These are phyloP conservation scores for Aegle marmelos DNA, from an alignment of 345 rosid genomes.

Conservation along the genomic window DNA sequence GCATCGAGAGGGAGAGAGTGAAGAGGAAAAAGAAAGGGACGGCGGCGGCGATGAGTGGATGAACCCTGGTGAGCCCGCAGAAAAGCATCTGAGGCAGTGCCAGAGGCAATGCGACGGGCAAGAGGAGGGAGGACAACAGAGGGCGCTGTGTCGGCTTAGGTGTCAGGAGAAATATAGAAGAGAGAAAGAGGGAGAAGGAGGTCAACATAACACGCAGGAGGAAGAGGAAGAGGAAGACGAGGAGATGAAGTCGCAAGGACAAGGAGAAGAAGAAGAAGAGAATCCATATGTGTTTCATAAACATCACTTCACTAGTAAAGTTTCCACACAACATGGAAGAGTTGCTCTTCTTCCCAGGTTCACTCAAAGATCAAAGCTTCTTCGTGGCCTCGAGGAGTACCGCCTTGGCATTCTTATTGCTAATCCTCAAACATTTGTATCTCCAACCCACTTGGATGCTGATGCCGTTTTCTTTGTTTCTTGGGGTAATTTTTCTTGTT, in stretches of 20 bases:
- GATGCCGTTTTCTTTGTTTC: conserved; percentile 32
- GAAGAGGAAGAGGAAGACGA: not conserved
- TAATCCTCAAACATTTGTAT: conserved; percentile 31
- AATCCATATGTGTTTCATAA: conserved; percentile 43
- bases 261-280: not conserved
- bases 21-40: not conserved
- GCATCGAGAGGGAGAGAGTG: conserved; percentile 5
- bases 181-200: not conserved
- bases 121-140: not conserved
- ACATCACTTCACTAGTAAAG: conserved; percentile 15
- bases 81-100: conserved; percentile 30
- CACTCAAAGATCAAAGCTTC: conserved; percentile 38
- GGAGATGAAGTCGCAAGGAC: not conserved
- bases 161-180: conserved; percentile 27
- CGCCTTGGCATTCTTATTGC: conserved; percentile 28
- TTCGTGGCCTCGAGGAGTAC: conserved; percentile 38
- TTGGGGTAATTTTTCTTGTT: conserved; percentile 21
- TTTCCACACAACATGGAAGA: conserved; percentile 26
- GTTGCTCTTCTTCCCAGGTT: conserved; percentile 31
- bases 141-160: conserved; percentile 23
- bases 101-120: conserved; percentile 25
- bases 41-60: not conserved
- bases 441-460: conserved; percentile 45
- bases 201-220: not conserved
- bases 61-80: conserved; percentile 3